phyloP scores from a whole-genome alignment of 441 rosid species.

The Melastoma candidum region DNA sequence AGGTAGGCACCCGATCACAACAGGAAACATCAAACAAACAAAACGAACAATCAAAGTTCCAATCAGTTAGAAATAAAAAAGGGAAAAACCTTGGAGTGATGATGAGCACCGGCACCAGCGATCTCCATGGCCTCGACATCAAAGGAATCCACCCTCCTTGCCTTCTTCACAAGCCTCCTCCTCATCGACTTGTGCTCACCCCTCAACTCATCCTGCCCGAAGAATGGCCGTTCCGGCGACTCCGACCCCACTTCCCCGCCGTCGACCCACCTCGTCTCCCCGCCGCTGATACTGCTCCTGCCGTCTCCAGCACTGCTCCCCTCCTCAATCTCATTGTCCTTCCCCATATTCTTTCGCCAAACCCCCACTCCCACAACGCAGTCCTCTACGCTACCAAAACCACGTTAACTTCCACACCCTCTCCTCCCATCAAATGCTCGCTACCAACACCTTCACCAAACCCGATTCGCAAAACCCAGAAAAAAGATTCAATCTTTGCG shows the following conservation, averaged over 20 bases:
- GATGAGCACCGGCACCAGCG: conserved; percentile 45
- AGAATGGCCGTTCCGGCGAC: conserved; percentile 30
- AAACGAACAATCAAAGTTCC: neutral
- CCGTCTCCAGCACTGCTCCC: conserved; percentile 28
- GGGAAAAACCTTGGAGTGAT: conserved; percentile 40
- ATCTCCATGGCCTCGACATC: conserved; percentile 98
- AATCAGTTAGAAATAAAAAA: neutral
- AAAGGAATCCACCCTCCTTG: conserved; percentile 67
- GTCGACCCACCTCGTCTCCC: conserved; percentile 83
- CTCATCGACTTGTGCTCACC: conserved; percentile 54
- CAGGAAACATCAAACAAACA: too few species aligned
- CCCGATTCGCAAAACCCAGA: too few species aligned
- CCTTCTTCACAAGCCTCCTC: conserved; percentile 70
- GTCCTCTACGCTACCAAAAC: too few species aligned
- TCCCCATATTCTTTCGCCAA: conserved; percentile 31
- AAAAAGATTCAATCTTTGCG: too few species aligned
- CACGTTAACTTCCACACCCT: too few species aligned
- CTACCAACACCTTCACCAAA: too few species aligned
- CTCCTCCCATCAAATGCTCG: too few species aligned
- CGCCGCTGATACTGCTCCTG: conserved; percentile 30
- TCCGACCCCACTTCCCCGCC: conserved; percentile 81
- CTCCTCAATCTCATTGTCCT: conserved; percentile 70
- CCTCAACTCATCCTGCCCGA: conserved; percentile 32
- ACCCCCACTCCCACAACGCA: neutral
- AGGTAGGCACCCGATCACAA: too few species aligned